A percentile compares a stretch with the other conserved stretches of the same genome.
These are phyloP conservation scores for Pleurotus citrinopileatus DNA, from an alignment of 768 basidiomycete genomes.

Conservation along the genomic window DNA sequence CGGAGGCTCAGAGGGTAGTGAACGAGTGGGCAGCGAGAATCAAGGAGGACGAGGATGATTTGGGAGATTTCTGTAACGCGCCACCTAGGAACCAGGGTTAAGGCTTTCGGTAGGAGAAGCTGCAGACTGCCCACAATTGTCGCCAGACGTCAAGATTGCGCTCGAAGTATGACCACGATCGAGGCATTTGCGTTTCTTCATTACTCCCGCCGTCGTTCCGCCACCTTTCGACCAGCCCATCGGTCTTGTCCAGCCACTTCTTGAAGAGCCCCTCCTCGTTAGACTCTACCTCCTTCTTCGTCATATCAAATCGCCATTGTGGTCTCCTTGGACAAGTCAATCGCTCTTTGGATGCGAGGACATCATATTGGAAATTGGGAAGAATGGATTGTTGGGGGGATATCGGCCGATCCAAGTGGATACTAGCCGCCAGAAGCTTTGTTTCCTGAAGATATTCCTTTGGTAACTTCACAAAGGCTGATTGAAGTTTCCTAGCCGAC, in stretches of 20 bases:
- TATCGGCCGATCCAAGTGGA: slow-evolving; percentile 59
- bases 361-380: slow-evolving; percentile 7
- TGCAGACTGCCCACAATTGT: slow-evolving; percentile 62
- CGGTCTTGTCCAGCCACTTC: slow-evolving; percentile 73
- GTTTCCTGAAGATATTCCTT: slow-evolving; percentile 59
- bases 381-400: slow-evolving; percentile 35
- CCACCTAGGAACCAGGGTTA: slow-evolving; percentile 55
- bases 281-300: slow-evolving; percentile 83
- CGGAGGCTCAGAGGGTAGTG: slow-evolving; percentile 84
- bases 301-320: slow-evolving; percentile 84
- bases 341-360: slow-evolving; percentile 6
- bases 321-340: slow-evolving; percentile 67
- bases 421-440: slow-evolving; percentile 48
- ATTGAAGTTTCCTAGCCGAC: slow-evolving; percentile 57
- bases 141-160: slow-evolving; percentile 95
- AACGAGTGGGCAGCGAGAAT: slow-evolving; percentile 84
- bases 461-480: slow-evolving; percentile 65
- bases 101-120: slow-evolving; percentile 12
- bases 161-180: slow-evolving; percentile 80
- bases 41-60: slow-evolving; percentile 84
- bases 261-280: slow-evolving; percentile 86
- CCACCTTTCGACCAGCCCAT: slow-evolving; percentile 55
- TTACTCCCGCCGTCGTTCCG: slow-evolving; percentile 22
- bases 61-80: slow-evolving; percentile 89
- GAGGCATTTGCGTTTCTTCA: slow-evolving; percentile 37